These are phyloP conservation scores for Ogataea trehalophila DNA, from an alignment of 805 yeast species.

Conservation along the genomic window DNA sequence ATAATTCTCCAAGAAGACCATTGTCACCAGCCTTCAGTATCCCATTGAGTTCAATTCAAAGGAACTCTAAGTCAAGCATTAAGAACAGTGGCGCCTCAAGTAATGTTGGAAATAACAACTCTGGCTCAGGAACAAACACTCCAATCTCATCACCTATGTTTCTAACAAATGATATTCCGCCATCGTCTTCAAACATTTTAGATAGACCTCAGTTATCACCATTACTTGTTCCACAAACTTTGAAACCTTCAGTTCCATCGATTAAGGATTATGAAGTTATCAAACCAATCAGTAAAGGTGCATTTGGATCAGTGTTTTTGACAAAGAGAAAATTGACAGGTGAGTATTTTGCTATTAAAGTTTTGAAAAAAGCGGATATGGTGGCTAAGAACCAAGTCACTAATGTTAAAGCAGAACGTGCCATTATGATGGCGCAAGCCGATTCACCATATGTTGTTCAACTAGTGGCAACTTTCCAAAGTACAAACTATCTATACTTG, in stretches of 20 bases:
- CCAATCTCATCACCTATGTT: conserved; percentile 60
- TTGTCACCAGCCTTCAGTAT: conserved; percentile 50
- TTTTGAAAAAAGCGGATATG: conserved; percentile 89
- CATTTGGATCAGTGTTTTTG: conserved; percentile 91
- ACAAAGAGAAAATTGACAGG: conserved; percentile 83
- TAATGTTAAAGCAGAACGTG: conserved; percentile 91
- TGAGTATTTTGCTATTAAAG: conserved; percentile 93
- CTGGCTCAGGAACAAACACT: conserved; percentile 28
- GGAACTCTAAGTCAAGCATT: conserved; percentile 34
- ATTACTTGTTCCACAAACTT: conserved; percentile 59
- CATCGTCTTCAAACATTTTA: conserved; percentile 18
- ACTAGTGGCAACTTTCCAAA: conserved; percentile 83
- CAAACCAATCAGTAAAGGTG: conserved; percentile 94
- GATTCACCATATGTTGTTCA: conserved; percentile 92
- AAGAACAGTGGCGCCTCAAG: conserved; percentile 2
- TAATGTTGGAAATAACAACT: conserved; percentile 1
- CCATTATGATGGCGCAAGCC: conserved; percentile 96
- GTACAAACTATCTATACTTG: conserved; percentile 75
- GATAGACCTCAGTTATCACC: conserved; percentile 76
- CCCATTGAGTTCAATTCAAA: conserved; percentile 59
- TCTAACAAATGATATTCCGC: conserved; percentile 38
- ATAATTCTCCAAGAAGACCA: conserved; percentile 51
- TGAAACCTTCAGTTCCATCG: conserved; percentile 56
- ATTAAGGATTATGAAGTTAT: conserved; percentile 85
- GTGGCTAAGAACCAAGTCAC: conserved; percentile 94